Conservation (phyloP, 1,284 basidiomycete species). For the Microbotryum scabiosae region DNA sequence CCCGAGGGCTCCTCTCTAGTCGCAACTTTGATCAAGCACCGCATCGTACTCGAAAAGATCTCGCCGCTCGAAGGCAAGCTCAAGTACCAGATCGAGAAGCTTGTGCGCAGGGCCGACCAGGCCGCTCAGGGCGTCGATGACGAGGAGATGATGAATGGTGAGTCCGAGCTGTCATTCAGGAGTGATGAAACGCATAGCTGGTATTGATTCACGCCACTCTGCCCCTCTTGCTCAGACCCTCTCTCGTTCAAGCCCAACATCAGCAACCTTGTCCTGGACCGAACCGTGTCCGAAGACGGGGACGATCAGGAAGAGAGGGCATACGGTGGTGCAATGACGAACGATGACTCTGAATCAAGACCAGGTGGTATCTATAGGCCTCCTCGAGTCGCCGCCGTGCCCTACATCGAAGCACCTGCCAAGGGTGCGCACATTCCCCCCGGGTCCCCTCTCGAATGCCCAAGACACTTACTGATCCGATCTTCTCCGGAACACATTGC, state of each 20-base stretch:
- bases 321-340: conserved; percentile 18
- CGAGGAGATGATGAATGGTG: conserved; percentile 58
- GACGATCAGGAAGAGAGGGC: conserved; percentile 36
- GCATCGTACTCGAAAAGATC: conserved; percentile 68
- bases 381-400: conserved; percentile 83
- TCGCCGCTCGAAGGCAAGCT: conserved; percentile 73
- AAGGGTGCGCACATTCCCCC: conserved; percentile 36
- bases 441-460: neutral
- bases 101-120: conserved; percentile 59
- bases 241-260: conserved; percentile 87
- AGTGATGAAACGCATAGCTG: neutral
- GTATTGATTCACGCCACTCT: neutral
- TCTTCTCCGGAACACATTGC: conserved; percentile 6
- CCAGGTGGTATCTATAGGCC: conserved; percentile 70
- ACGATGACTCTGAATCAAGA: conserved; percentile 32
- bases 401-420: conserved; percentile 62
- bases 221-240: conserved; percentile 54
- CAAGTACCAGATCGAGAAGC: conserved; percentile 87
- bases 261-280: conserved; percentile 27
- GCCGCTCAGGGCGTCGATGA: conserved; percentile 49
- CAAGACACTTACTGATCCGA: neutral
- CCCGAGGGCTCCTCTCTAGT: conserved; percentile 47
- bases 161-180: conserved; percentile 16
- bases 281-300: conserved; percentile 36
- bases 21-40: conserved; percentile 60